Conservation (phyloP, 108 stramenopile species). For the Hondaea fermentalgiana region DNA sequence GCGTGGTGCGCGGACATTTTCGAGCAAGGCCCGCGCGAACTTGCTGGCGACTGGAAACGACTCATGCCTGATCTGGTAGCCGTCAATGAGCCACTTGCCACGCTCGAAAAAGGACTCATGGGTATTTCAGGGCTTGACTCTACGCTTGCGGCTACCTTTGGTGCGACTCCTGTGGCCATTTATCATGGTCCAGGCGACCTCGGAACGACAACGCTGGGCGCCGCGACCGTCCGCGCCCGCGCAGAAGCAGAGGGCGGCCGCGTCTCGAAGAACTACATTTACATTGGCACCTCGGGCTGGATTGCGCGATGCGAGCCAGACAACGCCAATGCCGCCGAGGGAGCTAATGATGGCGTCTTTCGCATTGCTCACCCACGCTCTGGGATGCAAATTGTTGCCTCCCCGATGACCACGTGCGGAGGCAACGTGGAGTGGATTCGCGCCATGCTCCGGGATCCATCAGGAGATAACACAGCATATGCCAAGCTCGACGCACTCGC, state of each 20-base stretch:
- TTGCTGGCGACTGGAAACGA: neutral
- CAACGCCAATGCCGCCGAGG: neutral
- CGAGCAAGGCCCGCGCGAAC: neutral
- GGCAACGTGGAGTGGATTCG: neutral
- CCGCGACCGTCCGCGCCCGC: neutral
- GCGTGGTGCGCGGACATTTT: constrained; percentile 68
- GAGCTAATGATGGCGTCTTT: neutral
- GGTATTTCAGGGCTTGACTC: neutral
- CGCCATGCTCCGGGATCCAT: neutral
- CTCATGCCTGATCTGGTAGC: neutral
- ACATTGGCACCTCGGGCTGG: neutral
- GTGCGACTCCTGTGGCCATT: constrained; percentile 63
- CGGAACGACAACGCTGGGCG: neutral
- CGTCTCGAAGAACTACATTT: neutral
- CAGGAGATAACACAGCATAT: neutral
- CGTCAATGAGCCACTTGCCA: neutral
- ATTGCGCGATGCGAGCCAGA: neutral
- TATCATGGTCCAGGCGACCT: constrained; percentile 56
- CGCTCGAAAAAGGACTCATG: neutral
- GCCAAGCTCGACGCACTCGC: neutral
- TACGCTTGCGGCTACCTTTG: neutral
- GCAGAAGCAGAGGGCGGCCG: neutral
- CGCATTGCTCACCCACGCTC: neutral
- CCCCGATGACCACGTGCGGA: neutral
- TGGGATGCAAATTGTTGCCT: neutral